phyloP scores from a whole-genome alignment of 1,284 basidiomycete species.

The Taiwanofungus camphoratus region DNA sequence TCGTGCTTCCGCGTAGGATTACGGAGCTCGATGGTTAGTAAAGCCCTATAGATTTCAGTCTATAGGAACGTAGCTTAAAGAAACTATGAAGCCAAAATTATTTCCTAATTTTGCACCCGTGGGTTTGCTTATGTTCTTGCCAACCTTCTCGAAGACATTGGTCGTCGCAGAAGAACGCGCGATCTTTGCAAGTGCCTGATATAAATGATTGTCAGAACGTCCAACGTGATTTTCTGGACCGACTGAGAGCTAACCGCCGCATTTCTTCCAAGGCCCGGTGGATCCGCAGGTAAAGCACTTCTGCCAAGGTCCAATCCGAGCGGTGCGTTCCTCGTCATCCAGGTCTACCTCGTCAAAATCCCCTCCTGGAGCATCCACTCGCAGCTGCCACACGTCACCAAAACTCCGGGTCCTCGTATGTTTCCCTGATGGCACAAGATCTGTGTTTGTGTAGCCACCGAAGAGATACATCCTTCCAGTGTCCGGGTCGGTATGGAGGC shows the following conservation, averaged over 20 bases:
- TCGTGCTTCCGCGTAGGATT: too few species aligned
- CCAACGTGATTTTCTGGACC: background rate
- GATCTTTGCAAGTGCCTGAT: constrained; percentile 23
- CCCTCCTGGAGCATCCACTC: constrained; percentile 31
- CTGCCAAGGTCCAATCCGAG: constrained; percentile 36
- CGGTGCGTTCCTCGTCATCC: constrained; percentile 33
- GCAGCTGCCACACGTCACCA: constrained; percentile 36
- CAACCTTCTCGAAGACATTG: constrained; percentile 27
- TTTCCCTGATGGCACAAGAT: constrained; percentile 30
- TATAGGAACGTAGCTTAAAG: too few species aligned
- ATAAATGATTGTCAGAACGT: background rate
- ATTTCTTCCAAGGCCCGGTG: constrained; percentile 35
- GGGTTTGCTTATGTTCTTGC: constrained; percentile 26
- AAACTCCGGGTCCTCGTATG: constrained; percentile 27
- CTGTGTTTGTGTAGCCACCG: constrained; percentile 33
- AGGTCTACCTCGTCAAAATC: constrained; percentile 31
- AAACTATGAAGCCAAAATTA: too few species aligned
- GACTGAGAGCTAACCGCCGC: constrained; percentile 27
- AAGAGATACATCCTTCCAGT: constrained; percentile 34
- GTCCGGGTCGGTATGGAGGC: constrained; percentile 26
- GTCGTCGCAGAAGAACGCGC: constrained; percentile 25
- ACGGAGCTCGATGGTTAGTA: too few species aligned
- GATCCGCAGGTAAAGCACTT: constrained; percentile 36
- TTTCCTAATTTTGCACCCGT: constrained; percentile 18
- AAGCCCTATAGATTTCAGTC: too few species aligned